These are phyloP conservation scores for Hirsutella rhossiliensis DNA, from an alignment of 2,329 filamentous ascomycete genomes.

Conservation along the genomic window DNA sequence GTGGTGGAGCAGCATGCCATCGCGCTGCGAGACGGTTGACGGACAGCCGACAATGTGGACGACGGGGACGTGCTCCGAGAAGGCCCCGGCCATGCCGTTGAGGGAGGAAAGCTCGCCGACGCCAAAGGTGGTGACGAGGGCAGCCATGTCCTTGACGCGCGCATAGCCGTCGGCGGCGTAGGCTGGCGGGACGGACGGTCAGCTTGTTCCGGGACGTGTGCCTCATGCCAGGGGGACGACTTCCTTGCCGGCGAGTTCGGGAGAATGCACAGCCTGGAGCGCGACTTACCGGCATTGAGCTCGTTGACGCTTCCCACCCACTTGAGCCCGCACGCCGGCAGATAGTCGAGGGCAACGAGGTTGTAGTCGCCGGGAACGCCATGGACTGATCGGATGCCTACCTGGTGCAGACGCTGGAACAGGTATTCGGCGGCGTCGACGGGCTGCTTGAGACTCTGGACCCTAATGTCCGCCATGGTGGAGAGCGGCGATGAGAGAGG, in stretches of 20 bases:
- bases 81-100: conserved; percentile 64
- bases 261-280: neutral
- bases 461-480: conserved; percentile 25
- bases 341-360: conserved; percentile 54
- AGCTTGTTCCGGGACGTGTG: conserved; percentile 3
- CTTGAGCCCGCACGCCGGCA: conserved; percentile 43
- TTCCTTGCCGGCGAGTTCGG: too few species aligned
- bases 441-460: conserved; percentile 32
- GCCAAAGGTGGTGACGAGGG: conserved; percentile 64
- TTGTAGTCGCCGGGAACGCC: conserved; percentile 67
- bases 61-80: conserved; percentile 59
- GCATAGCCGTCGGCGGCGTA: conserved; percentile 77
- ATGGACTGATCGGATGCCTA: conserved; percentile 53
- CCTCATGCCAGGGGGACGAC: too few species aligned
- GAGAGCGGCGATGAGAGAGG: neutral
- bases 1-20: conserved; percentile 47
- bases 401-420: conserved; percentile 49
- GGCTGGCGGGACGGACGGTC: conserved; percentile 26
- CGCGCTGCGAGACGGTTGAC: conserved; percentile 33
- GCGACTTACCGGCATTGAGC: conserved; percentile 52
- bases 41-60: conserved; percentile 54
- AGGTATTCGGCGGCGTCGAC: conserved; percentile 56
- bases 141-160: conserved; percentile 57
- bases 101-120: conserved; percentile 64
- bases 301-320: conserved; percentile 64